Evolutionary conservation across 176 grass and related monocot genomes (phyloP).

Genomic region (Canna indica): DNA sequence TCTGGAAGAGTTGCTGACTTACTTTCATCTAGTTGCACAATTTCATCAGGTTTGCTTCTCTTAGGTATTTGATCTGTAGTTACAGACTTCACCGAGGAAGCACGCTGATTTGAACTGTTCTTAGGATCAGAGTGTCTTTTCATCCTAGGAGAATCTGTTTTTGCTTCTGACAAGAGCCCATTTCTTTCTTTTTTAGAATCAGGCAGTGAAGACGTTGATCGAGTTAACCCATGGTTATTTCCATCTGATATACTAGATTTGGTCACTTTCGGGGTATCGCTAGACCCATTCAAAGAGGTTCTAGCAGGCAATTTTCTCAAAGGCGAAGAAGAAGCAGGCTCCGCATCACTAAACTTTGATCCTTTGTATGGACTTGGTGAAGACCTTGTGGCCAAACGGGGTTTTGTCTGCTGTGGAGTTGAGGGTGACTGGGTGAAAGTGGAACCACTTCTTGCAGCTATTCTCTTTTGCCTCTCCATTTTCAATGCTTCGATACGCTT

Average conservation of each 20-base stretch:
- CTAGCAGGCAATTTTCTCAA: conserved; percentile 16
- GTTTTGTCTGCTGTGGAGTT: conserved; percentile 7
- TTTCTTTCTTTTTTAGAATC: conserved; percentile 58
- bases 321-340: conserved; percentile 24
- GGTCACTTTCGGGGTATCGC: conserved; percentile 21
- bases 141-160: conserved; percentile 24
- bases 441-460: conserved; percentile 43
- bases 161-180: conserved; percentile 18
- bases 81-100: conserved; percentile 19
- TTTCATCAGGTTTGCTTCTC: conserved; percentile 36
- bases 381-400: conserved; percentile 8
- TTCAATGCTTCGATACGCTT: conserved; percentile 85
- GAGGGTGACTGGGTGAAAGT: conserved; percentile 23
- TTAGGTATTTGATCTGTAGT: conserved; percentile 26
- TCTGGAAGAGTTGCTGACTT: conserved; percentile 77
- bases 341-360: conserved; percentile 40
- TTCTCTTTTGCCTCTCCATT: conserved; percentile 89
- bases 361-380: conserved; percentile 59
- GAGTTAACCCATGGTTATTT: conserved; percentile 40
- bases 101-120: conserved; percentile 21
- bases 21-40: conserved; percentile 58
- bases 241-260: conserved; percentile 13
- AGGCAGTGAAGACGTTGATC: conserved; percentile 55
- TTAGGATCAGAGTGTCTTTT: conserved; percentile 66
- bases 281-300: conserved; percentile 26